phyloP scores from a whole-genome alignment of 208 protist species.

The Acanthamoeba quina region DNA sequence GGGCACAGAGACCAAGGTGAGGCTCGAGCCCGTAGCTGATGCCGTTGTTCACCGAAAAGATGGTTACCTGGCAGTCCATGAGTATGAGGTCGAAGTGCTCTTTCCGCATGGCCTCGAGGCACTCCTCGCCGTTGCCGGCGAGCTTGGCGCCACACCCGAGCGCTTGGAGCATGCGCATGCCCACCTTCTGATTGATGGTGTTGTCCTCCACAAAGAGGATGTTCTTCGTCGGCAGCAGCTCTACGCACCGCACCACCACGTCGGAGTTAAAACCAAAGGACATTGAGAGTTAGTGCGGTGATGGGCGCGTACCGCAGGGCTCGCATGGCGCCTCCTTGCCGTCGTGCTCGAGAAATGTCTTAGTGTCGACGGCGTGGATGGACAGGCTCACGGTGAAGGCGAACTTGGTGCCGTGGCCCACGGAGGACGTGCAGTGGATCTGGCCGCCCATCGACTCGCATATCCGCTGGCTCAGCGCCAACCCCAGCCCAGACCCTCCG shows the following conservation, averaged over 20 bases:
- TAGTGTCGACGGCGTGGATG: neutral
- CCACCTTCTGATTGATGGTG: constrained; percentile 63
- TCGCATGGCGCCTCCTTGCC: neutral
- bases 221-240: neutral
- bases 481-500: constrained; percentile 51
- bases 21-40: no score
- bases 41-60: no score
- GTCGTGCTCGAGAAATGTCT: neutral
- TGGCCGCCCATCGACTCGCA: constrained; percentile 49
- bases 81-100: constrained; percentile 22
- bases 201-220: constrained; percentile 66
- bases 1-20: neutral
- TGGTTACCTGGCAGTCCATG: neutral
- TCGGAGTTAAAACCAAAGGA: no score
- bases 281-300: no score
- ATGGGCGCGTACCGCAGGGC: neutral
- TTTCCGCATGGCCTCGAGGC: neutral
- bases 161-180: constrained; percentile 43
- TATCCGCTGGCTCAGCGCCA: constrained; percentile 23
- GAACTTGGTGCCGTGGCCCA: constrained; percentile 62
- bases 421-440: neutral
- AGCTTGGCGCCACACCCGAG: constrained; percentile 28
- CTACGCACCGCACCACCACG: neutral
- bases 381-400: constrained; percentile 9
- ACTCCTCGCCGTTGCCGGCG: constrained; percentile 13